Percentiles rank a stretch among this genome's conserved stretches.
Conservation (phyloP, 371 early-diverging fungal species). For the Choanephora cucurbitarum region DNA sequence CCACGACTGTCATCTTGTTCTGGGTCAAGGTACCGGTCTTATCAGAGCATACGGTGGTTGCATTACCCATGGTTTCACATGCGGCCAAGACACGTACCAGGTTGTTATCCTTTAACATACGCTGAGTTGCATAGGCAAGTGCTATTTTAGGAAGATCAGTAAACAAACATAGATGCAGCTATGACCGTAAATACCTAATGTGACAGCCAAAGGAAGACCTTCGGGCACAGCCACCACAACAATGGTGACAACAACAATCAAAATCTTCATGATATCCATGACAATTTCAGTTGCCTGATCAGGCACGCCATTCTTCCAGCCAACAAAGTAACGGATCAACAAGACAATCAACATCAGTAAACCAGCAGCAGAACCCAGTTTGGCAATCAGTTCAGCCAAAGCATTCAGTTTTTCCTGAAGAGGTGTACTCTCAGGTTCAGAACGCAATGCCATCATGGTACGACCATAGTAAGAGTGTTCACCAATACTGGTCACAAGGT, state of each 20-base stretch:
- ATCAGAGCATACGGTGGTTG: conserved; percentile 87
- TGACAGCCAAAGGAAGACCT: conserved; percentile 73
- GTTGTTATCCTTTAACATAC: conserved; percentile 86
- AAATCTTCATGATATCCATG: conserved; percentile 49
- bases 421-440: conserved; percentile 65
- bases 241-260: conserved; percentile 66
- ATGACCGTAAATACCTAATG: conserved; percentile 33
- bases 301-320: conserved; percentile 31
- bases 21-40: conserved; percentile 87
- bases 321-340: conserved; percentile 63
- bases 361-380: conserved; percentile 68
- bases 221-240: conserved; percentile 77
- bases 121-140: conserved; percentile 66
- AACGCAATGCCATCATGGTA: conserved; percentile 73
- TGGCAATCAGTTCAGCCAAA: conserved; percentile 73
- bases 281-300: conserved; percentile 37
- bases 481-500: conserved; percentile 72
- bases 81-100: conserved; percentile 81
- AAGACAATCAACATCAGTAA: conserved; percentile 68
- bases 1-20: conserved; percentile 86
- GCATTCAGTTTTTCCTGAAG: conserved; percentile 68
- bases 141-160: conserved; percentile 44
- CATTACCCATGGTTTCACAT: conserved; percentile 92
- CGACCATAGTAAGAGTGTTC: conserved; percentile 74
- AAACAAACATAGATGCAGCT: conserved; percentile 1